Evolutionary conservation across 352 stramenopile species (phyloP), one percentile per base, ranked within the genome.

Genomic region (Pythium phragmitis): DNA sequence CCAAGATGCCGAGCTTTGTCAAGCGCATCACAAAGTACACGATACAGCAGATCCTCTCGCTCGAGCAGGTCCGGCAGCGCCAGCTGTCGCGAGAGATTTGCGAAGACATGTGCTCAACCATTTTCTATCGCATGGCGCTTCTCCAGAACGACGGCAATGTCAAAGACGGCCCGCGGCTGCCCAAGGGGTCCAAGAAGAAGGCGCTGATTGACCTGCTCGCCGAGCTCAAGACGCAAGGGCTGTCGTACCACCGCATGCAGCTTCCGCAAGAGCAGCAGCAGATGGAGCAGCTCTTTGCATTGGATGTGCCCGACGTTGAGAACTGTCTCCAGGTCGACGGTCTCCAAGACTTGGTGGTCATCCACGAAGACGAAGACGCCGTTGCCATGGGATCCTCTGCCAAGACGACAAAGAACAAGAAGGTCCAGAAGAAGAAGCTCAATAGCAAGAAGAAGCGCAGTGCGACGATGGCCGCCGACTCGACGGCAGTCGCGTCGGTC

Each of bases 131-230:
- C n/a, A 98, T 99, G 70, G 73, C 91, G 17, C 63, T 74, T 13
- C 72, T 98, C 16, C 73, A 78, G 39, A 64, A 75, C 42, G 69
- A 79, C 21, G 58, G 76, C 33, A 89, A 87, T 41, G 71, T 87
- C 0, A 86, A 93, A 59, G 81, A 96, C 53, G 68, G 71, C 16
- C 75, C 75, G 26, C 97, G 95, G 34, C 69, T 91, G 17, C 94
- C 94, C 0, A 98, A 98, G 76, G 92, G 90, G 49, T 94, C 98
- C 26, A 99, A 99, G 76, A 97, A 99, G 79, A 91, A 98, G 60
- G 97, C 97, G 16, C 72, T 99, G 6, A 87, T 98, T 26, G 97
- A 99, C 65, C 72, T 99, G 19, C 87, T 99, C 7, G 69, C 74
- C 12, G 92, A 93, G 57, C 70, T 98, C 2, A 92, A 96, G 57